Evolutionary conservation across 139 green algal genomes (phyloP), one percentile per base, ranked within the genome.

Genomic region (Micractinium conductrix): DNA sequence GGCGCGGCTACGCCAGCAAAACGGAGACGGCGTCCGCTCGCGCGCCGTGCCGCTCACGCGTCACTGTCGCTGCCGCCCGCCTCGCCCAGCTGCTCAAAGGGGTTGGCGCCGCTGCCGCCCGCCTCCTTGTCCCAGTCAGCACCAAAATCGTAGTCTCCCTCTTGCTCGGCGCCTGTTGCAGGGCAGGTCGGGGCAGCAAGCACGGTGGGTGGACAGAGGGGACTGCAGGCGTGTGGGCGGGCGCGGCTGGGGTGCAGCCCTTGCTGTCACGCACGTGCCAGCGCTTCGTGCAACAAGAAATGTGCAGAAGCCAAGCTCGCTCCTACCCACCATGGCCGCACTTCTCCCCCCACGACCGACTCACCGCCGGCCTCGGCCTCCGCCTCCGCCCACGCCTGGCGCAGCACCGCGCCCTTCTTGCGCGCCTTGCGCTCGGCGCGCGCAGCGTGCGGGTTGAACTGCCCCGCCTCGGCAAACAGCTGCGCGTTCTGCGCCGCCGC

Each of bases 381-480:
- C 10, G 26, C 68, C 44, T 74, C 81, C 8, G 45, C 45, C 42
- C 58, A 42, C 43, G 73, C 63, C 70, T 76, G 48, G 60, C 45
- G 45, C 65, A 68, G 28, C 26, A 33, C 42, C 35, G 33, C 48
- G 24, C 53, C 53, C 62, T 93, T 92, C 74, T 94, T 94, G 6
- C 65, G 62, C 80, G 74, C 81, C 83, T 95, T 96, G 8, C 68
- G 53, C 30, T 92, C 79, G 17, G 90, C 86, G 26, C 88, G 87
- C 9, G 91, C 93, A 4, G 82, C 85, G 30, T 94, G 90, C 3
- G 95, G 95, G 85, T 98, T 97, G 88, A 93, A 94, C 87, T 98
- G 94, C 33, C 95, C 95, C 5, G 91, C 87, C 68, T 95, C 91
- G 38, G 26, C 67, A 75, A 97, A 98, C 69, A 98, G 89, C 72